These are phyloP conservation scores for Boletus rubescentipes DNA, from an alignment of 768 basidiomycete genomes.

Conservation along the genomic window DNA sequence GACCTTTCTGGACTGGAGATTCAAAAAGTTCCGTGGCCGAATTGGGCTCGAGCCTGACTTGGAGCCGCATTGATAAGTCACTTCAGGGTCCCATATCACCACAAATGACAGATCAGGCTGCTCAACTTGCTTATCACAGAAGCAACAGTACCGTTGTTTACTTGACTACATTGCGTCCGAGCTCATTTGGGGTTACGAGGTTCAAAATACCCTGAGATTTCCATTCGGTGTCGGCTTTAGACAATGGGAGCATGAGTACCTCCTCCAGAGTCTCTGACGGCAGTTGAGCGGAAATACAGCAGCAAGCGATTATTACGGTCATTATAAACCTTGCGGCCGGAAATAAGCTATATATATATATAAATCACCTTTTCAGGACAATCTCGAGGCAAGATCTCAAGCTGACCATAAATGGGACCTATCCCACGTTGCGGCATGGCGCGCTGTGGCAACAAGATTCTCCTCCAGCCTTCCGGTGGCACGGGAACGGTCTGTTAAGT, in stretches of 20 bases:
- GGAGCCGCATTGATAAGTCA: constrained; percentile 4
- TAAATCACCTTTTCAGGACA: constrained; percentile 4
- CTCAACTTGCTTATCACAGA: neutral
- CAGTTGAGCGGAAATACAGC: constrained; percentile 28
- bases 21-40: neutral
- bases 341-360: neutral
- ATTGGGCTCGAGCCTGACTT: constrained; percentile 6
- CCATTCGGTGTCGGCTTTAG: neutral
- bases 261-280: constrained; percentile 6
- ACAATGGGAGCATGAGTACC: neutral
- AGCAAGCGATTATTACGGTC: constrained; percentile 1
- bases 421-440: neutral
- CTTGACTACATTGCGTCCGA: neutral
- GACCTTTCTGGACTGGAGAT: constrained; percentile 3
- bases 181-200: neutral
- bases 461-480: no score
- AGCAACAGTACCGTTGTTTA: neutral
- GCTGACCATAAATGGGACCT: no score
- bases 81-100: constrained; percentile 17
- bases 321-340: no score
- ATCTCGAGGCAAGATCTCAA: constrained; percentile 3
- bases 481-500: no score
- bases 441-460: constrained; percentile 7
- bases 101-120: neutral
- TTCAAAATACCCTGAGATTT: neutral